Evolutionary conservation across 345 rosid genomes (phyloP).

Genomic region (Syzygium aqueum): DNA sequence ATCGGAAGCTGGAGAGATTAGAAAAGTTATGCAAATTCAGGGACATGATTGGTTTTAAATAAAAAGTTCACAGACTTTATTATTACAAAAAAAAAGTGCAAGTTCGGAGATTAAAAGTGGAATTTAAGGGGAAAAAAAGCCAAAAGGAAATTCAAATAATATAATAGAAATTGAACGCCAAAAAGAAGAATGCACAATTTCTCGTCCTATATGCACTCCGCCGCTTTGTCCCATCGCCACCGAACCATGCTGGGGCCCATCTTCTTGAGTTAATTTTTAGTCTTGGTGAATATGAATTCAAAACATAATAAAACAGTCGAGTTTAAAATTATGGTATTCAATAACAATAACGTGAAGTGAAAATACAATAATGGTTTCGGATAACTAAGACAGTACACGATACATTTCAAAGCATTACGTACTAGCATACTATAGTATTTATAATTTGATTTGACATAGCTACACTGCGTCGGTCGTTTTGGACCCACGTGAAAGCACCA

Average conservation of each 20-base stretch:
- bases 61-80: neutral
- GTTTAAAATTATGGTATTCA: neutral
- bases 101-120: neutral
- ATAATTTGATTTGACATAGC: neutral
- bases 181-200: neutral
- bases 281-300: neutral
- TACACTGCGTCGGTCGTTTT: fast-evolving
- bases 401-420: neutral
- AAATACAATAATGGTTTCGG: neutral
- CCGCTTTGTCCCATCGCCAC: neutral
- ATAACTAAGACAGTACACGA: neutral
- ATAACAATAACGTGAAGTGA: neutral
- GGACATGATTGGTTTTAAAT: neutral
- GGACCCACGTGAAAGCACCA: neutral
- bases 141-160: neutral
- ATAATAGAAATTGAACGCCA: neutral
- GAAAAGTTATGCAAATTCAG: neutral
- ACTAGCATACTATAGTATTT: neutral
- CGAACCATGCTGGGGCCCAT: neutral
- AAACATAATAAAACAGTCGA: neutral
- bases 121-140: neutral
- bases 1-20: neutral
- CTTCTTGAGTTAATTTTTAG: neutral
- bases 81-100: neutral
- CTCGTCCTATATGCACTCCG: neutral